Evolutionary conservation across 768 basidiomycete genomes (phyloP).

Genomic region (Porphyrellus cyaneotinctus): DNA sequence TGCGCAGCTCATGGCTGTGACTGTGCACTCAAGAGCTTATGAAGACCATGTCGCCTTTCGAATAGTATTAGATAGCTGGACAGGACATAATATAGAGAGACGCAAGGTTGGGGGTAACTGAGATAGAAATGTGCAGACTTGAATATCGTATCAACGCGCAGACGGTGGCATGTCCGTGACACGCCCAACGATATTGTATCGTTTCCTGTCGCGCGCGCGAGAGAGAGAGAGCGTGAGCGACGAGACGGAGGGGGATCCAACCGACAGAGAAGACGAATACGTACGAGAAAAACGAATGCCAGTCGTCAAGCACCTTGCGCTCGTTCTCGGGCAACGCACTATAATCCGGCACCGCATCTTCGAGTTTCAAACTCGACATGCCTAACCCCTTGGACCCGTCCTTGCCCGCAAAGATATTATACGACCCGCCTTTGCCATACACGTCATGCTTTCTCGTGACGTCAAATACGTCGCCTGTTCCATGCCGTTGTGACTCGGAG

Average conservation of each 20-base stretch:
- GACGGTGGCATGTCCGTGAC: slow-evolving; percentile 51
- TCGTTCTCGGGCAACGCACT: slow-evolving; percentile 69
- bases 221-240: neutral
- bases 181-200: slow-evolving; percentile 83
- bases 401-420: slow-evolving; percentile 88
- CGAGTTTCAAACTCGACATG: slow-evolving; percentile 78
- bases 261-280: slow-evolving; percentile 30
- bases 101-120: neutral
- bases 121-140: neutral
- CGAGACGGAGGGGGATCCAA: neutral
- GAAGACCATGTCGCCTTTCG: too few species aligned
- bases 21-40: too few species aligned
- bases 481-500: slow-evolving; percentile 24
- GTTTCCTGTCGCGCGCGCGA: slow-evolving; percentile 47
- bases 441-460: slow-evolving; percentile 82
- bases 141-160: neutral
- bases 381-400: slow-evolving; percentile 89
- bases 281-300: slow-evolving; percentile 84
- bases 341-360: slow-evolving; percentile 88
- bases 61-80: neutral
- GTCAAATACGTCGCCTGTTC: slow-evolving; percentile 72
- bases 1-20: neutral
- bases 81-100: neutral
- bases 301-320: slow-evolving; percentile 78
- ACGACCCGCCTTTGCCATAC: slow-evolving; percentile 79